Evolutionary conservation across 805 yeast species (phyloP), one percentile per base, ranked within the genome.

Genomic region (Phaffomyces opuntiae): DNA sequence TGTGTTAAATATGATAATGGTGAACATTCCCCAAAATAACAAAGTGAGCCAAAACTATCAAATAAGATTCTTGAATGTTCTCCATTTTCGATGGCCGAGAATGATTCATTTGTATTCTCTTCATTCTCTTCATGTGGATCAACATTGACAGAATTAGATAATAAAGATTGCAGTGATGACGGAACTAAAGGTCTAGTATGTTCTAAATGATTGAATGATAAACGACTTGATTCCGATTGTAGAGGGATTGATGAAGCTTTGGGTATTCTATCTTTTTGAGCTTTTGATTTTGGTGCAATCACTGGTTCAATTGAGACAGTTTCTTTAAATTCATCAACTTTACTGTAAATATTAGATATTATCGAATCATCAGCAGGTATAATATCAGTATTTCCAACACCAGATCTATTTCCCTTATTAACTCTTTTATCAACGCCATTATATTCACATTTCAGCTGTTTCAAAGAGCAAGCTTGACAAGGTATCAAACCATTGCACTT

Each of bases 21-120:
- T 25, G 70, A 67, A 29, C 70, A 63, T 45, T 72, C 75, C 9
- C 75, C 75, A 42, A 70, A 49, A 45, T 68, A 70, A 24, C 72
- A 51, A 16, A 64, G 49, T 24, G 62, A 63, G 0, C 73, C 73
- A 7, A 61, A 60, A 9, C 56, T 59, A 46, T 69, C 73, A 49
- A 56, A 54, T 13, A 70, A 45, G 21, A 68, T 49, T 37, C 70
- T 56, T 25, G 66, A 53, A 27, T 50, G 48, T 19, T 52, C 52
- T 12, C 48, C 55, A 24, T 41, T 42, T 3, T 50, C 51, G 5
- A 41, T 17, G 1, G 54, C 36, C 1, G 48, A 40, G n/a, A 45
- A 39, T 9, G 46, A 42, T 26, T 53, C 53, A 36, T 48, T 48
- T 16, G 46, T 40, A 4, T 47, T 38, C 17, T 51, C 54, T 24